A percentile compares a stretch with the other conserved stretches of the same genome.
Evolutionary conservation across 2,329 filamentous ascomycete species (phyloP).

Genomic region (Stemphylium vesicarium): DNA sequence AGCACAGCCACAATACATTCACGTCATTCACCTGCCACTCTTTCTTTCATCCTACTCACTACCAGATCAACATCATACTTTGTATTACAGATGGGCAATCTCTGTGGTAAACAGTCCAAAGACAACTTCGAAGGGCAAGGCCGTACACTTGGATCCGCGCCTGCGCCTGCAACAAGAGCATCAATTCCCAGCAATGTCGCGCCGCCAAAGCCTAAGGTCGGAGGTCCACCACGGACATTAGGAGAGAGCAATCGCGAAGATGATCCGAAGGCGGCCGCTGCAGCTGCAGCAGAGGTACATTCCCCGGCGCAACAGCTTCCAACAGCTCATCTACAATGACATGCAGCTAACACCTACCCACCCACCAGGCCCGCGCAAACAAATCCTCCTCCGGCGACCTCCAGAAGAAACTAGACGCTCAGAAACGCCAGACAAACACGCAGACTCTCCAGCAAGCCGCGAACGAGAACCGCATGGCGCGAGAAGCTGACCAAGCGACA

Average conservation of each 20-base stretch:
- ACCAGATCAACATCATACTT: neutral
- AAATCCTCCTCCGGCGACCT: constrained; percentile 60
- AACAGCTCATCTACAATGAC: neutral
- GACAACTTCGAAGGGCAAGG: constrained; percentile 73
- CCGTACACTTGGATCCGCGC: constrained; percentile 69
- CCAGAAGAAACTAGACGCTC: constrained; percentile 70
- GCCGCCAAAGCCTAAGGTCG: constrained; percentile 53
- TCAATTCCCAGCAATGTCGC: constrained; percentile 43
- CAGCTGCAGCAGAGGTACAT: constrained; percentile 82
- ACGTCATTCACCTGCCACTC: neutral
- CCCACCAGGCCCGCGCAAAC: constrained; percentile 68
- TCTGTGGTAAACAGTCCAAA: constrained; percentile 74
- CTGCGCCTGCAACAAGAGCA: constrained; percentile 52
- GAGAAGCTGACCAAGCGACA: constrained; percentile 71
- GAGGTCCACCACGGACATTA: constrained; percentile 64
- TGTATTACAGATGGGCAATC: constrained; percentile 74
- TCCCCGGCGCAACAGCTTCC: neutral
- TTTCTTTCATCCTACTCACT: neutral
- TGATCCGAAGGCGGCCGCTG: constrained; percentile 75
- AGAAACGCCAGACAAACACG: constrained; percentile 74
- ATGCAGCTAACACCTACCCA: constrained; percentile 13
- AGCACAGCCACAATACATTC: constrained; percentile 17
- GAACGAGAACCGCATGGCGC: constrained; percentile 66
- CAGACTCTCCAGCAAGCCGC: constrained; percentile 73
- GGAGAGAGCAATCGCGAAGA: constrained; percentile 57